These are phyloP conservation scores for Podaxis carcinomalis DNA, from an alignment of 768 basidiomycete species.

Conservation along the genomic window DNA sequence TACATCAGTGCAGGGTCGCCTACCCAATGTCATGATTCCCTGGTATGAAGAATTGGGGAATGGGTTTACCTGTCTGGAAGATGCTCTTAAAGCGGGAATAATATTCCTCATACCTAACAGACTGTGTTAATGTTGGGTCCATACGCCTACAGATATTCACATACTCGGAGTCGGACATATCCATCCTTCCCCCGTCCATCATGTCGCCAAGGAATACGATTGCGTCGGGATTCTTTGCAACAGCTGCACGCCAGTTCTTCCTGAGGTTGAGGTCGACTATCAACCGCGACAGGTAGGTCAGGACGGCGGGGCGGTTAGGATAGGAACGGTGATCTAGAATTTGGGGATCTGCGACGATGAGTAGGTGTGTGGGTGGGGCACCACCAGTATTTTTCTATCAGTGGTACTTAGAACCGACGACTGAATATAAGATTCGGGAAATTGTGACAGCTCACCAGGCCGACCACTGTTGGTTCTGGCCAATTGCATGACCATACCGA, in stretches of 20 bases:
- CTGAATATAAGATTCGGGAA: not conserved
- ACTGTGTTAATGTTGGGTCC: not conserved
- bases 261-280: constrained; percentile 80
- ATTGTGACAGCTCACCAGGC: constrained; percentile 19
- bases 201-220: constrained; percentile 89
- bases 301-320: constrained; percentile 47
- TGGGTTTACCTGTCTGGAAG: constrained; percentile 45
- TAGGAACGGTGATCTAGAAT: constrained; percentile 76
- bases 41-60: constrained; percentile 69
- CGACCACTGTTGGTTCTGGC: constrained; percentile 43
- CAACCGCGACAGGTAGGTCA: constrained; percentile 57
- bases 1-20: constrained; percentile 11
- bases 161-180: constrained; percentile 65
- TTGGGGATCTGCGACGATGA: constrained; percentile 89
- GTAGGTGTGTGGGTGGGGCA: constrained; percentile 44
- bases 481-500: constrained; percentile 50
- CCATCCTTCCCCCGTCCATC: constrained; percentile 79
- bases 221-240: constrained; percentile 57
- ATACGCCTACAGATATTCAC: not conserved
- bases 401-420: constrained; percentile 1
- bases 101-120: constrained; percentile 69
- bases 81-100: constrained; percentile 64
- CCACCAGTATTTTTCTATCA: constrained; percentile 17
- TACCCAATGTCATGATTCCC: constrained; percentile 92
- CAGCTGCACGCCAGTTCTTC: constrained; percentile 76